Conservation (phyloP, 805 yeast genomes). For the Schwanniomyces polymorphus region DNA sequence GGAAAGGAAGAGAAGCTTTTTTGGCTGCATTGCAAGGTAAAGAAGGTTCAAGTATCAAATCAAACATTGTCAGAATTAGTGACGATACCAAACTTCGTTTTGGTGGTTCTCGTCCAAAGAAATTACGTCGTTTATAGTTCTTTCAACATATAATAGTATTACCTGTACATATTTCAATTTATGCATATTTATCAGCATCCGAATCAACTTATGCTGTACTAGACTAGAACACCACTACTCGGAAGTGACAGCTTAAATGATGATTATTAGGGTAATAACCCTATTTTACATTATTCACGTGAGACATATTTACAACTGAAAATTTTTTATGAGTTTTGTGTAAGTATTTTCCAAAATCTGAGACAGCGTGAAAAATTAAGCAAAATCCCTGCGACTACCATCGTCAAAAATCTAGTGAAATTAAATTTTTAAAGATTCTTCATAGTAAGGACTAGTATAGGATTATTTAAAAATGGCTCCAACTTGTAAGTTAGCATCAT, state of each 20-base stretch:
- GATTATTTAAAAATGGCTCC: slow-evolving; percentile 22
- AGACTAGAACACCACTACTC: neutral
- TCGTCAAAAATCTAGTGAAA: slow-evolving; percentile 1
- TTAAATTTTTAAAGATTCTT: slow-evolving; percentile 4
- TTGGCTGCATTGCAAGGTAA: slow-evolving; percentile 81
- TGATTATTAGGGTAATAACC: neutral
- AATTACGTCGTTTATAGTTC: slow-evolving; percentile 65
- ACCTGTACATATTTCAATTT: slow-evolving; percentile 1
- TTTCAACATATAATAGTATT: neutral
- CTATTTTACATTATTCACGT: neutral
- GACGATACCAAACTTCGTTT: slow-evolving; percentile 83
- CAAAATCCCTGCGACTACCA: neutral
- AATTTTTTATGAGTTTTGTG: slow-evolving; percentile 4
- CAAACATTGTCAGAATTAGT: slow-evolving; percentile 65
- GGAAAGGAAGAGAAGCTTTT: slow-evolving; percentile 89
- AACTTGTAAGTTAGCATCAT: slow-evolving; percentile 17
- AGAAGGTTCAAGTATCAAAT: slow-evolving; percentile 74
- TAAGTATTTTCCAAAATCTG: neutral
- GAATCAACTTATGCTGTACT: neutral
- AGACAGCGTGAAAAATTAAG: slow-evolving; percentile 4
- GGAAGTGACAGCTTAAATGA: neutral
- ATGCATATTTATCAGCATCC: neutral
- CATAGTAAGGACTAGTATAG: slow-evolving; percentile 7
- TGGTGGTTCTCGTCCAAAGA: slow-evolving; percentile 90
- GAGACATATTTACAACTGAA: neutral